A percentile compares a stretch with the other conserved stretches of the same genome.
Evolutionary conservation across 352 stramenopile species (phyloP).

Genomic region (Phytophthora lateralis): DNA sequence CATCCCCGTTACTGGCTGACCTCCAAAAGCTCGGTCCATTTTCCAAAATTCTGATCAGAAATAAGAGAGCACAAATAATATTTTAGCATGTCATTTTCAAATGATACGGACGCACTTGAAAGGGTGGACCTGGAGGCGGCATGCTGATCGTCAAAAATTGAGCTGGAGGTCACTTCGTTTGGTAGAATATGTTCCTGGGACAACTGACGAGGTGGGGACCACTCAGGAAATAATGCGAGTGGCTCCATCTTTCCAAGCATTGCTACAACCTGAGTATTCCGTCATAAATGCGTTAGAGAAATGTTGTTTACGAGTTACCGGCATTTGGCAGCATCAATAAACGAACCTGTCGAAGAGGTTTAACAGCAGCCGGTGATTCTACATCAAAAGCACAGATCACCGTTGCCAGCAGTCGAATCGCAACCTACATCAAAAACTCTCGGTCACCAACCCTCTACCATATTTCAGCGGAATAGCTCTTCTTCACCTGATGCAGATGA

Average conservation of each 20-base stretch:
- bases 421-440: slow-evolving; percentile 48
- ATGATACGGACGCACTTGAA: neutral
- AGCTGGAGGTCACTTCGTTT: slow-evolving; percentile 61
- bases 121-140: slow-evolving; percentile 42
- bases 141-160: slow-evolving; percentile 65
- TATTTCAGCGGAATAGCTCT: neutral
- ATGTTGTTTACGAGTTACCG: neutral
- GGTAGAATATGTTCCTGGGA: slow-evolving; percentile 48
- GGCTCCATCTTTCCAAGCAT: slow-evolving; percentile 70
- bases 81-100: slow-evolving; percentile 5
- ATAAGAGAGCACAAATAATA: neutral
- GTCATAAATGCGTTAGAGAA: slow-evolving; percentile 2
- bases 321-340: neutral
- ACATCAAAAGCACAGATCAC: slow-evolving; percentile 70
- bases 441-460: neutral
- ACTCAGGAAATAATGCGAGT: slow-evolving; percentile 77
- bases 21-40: slow-evolving; percentile 48
- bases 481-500: slow-evolving; percentile 72
- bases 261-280: slow-evolving; percentile 52
- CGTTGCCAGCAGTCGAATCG: slow-evolving; percentile 61
- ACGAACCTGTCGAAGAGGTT: slow-evolving; percentile 72
- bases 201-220: slow-evolving; percentile 68
- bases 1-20: slow-evolving; percentile 31
- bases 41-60: slow-evolving; percentile 46
- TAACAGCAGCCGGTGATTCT: slow-evolving; percentile 41